Evolutionary conservation across 2,329 filamentous ascomycete genomes (phyloP), one percentile per base, ranked within the genome.

Genomic region (Cladophialophora psammophila): DNA sequence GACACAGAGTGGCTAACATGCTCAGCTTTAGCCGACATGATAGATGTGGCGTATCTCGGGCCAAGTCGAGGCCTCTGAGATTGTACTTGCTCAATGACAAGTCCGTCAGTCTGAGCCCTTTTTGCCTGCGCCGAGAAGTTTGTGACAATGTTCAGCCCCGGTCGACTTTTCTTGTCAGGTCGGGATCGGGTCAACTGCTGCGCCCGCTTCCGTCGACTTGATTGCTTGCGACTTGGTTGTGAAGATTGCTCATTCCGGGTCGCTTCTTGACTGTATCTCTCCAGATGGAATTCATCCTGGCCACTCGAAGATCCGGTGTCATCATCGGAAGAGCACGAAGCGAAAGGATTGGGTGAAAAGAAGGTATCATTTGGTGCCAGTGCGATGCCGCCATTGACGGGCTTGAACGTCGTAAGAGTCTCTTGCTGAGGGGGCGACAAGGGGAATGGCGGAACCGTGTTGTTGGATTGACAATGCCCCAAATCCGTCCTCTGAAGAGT

Each of bases 101-200:
- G 53, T 7, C 62, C 66, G 34, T 71, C 67, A 3, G 67, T 67
- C 9, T 62, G 66, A 3, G 66, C 58, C 40, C 64, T 52, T 61
- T 53, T 60, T 12, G 67, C 31, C 66, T 65, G 31, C 69, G 45
- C 10, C 0, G 76, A 73, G 64, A 83, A 80, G 64, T 80, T 76
- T 10, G 80, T 82, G 18, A 81, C 76, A 36, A 83, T 66, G 64
- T 81, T 82, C 63, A 83, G 64, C 2, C 79, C 80, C 5, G 79
- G 73, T 0, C 77, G 78, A 36, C 73, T 72, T 31, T 75, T 74
- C 31, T 72, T 75, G 13, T 64, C 58, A 6, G 35, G 18, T 34
- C 52, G 34, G n/a, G 54, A n/a, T 38, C 40, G 62, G 32, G 53
- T 31, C 9, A 26, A 13, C 34, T 48, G 38, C 36, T 58, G 64